These are phyloP conservation scores for Rubroboletus pulcherrimus DNA, from an alignment of 768 basidiomycete genomes.

Conservation along the genomic window DNA sequence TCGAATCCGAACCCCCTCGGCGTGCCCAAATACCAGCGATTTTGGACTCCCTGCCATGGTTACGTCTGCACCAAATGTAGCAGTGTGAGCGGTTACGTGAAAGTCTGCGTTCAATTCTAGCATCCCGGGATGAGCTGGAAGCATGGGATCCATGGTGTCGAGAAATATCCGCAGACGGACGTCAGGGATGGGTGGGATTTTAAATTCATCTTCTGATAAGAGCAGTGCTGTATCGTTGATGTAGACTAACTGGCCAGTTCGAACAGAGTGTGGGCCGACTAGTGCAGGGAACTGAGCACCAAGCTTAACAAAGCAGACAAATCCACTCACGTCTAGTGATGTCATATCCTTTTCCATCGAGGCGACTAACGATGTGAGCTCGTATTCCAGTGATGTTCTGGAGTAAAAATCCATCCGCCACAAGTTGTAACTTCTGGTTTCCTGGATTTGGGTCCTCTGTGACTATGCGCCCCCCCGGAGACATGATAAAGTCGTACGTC, in stretches of 20 bases:
- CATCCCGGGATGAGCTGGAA: conserved; percentile 38
- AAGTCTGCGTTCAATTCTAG: conserved; percentile 42
- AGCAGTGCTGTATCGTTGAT: conserved; percentile 62
- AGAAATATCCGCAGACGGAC: conserved; percentile 59
- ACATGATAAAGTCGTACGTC: conserved; percentile 82
- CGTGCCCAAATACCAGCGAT: conserved; percentile 44
- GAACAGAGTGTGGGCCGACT: conserved; percentile 83
- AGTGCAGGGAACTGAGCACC: conserved; percentile 4
- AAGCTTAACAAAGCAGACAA: background rate
- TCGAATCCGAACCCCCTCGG: conserved; percentile 52
- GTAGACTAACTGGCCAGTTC: conserved; percentile 77
- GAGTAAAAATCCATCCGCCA: conserved; percentile 69
- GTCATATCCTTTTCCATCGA: conserved; percentile 86
- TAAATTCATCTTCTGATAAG: conserved; percentile 31
- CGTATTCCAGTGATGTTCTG: conserved; percentile 77
- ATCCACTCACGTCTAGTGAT: conserved; percentile 66
- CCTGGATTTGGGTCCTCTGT: conserved; percentile 71
- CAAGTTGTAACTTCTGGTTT: conserved; percentile 56
- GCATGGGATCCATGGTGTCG: conserved; percentile 46
- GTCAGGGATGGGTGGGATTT: conserved; percentile 31
- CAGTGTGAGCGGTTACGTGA: conserved; percentile 57
- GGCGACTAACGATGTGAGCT: conserved; percentile 68
- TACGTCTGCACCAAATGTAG: conserved; percentile 68
- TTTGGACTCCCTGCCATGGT: conserved; percentile 25
- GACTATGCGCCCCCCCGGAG: conserved; percentile 48